Conservation (phyloP, 495 filamentous ascomycete species). For the Entonaema liquescens region DNA sequence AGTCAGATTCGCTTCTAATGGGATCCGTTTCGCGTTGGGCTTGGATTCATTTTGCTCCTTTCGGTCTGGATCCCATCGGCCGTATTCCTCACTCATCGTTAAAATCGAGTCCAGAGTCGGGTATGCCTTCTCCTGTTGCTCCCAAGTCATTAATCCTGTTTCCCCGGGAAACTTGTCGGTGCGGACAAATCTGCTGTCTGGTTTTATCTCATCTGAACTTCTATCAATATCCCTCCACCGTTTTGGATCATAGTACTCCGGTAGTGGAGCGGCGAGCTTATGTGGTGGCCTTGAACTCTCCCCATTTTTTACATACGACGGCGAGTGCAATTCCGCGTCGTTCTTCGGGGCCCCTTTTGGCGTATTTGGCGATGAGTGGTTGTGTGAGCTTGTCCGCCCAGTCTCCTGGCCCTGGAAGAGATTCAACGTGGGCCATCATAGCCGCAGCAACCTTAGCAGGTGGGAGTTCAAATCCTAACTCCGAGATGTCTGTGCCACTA, state of each 20-base stretch:
- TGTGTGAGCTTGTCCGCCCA: slow-evolving; percentile 25
- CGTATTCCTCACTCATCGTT: background rate
- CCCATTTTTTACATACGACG: background rate
- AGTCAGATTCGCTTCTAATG: slow-evolving; percentile 11
- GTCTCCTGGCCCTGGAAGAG: background rate
- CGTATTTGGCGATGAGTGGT: background rate
- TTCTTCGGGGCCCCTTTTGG: background rate
- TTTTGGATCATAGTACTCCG: slow-evolving; percentile 19
- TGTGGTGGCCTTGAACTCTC: background rate
- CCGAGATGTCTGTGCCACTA: no score
- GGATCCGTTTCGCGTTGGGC: background rate
- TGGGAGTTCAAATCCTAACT: background rate
- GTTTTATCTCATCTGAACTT: background rate
- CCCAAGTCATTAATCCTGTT: slow-evolving; percentile 32
- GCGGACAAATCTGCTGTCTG: background rate
- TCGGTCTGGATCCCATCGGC: slow-evolving; percentile 33
- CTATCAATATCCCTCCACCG: slow-evolving; percentile 18
- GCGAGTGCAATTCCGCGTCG: background rate
- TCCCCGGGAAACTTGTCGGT: background rate
- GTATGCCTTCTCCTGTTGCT: slow-evolving; percentile 28
- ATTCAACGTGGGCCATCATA: background rate
- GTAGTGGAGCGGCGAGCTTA: slow-evolving; percentile 5
- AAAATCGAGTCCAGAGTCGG: slow-evolving; percentile 35
- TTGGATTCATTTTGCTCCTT: slow-evolving; percentile 17
- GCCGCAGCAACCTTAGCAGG: slow-evolving; percentile 5